These are phyloP conservation scores for Boletus coccyginus DNA, from an alignment of 768 basidiomycete genomes.

Conservation along the genomic window DNA sequence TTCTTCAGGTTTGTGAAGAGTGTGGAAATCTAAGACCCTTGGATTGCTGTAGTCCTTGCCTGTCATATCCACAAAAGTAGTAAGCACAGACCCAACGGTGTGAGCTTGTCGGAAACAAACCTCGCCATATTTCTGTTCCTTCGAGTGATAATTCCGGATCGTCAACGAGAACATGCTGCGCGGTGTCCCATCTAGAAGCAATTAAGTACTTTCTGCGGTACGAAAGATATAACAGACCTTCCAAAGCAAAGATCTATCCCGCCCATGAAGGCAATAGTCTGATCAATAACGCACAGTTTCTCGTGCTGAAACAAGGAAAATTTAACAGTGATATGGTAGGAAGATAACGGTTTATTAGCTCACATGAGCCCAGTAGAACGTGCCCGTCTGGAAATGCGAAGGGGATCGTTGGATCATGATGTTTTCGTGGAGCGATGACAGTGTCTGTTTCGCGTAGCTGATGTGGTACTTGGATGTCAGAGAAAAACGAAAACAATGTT, in stretches of 20 bases:
- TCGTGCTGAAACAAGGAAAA: constrained; percentile 64
- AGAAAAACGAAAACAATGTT: not conserved
- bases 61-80: constrained; percentile 24
- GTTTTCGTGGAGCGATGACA: constrained; percentile 81
- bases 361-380: constrained; percentile 98
- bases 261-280: constrained; percentile 97
- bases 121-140: constrained; percentile 81
- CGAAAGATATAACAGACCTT: constrained; percentile 40
- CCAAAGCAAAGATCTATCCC: constrained; percentile 95
- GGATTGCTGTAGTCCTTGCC: constrained; percentile 97
- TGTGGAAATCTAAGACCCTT: constrained; percentile 81
- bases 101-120: constrained; percentile 34
- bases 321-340: not conserved
- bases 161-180: constrained; percentile 88
- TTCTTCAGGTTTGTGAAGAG: constrained; percentile 84
- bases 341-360: constrained; percentile 21
- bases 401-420: constrained; percentile 97
- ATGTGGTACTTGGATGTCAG: constrained; percentile 5
- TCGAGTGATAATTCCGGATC: constrained; percentile 66
- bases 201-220: not conserved
- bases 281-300: constrained; percentile 96
- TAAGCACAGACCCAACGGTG: not conserved
- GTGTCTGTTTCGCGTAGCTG: constrained; percentile 83
- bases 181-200: constrained; percentile 82
- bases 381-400: constrained; percentile 95